phyloP scores from a whole-genome alignment of 495 filamentous ascomycete species.

The Chlorociboria aeruginascens region DNA sequence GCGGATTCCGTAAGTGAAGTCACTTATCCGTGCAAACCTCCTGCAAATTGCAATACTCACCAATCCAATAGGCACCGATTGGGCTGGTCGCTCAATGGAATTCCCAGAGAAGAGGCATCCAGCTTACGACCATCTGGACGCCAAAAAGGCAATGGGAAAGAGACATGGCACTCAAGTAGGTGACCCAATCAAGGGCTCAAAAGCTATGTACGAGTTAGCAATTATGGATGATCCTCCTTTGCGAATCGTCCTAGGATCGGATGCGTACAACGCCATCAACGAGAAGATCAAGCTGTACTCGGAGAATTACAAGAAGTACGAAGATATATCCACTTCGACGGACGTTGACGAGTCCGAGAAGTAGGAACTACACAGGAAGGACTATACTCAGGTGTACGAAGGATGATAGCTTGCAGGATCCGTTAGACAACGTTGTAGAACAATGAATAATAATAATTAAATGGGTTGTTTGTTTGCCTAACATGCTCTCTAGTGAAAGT shows the following conservation, averaged over 20 bases:
- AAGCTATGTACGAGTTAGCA: slow-evolving; percentile 35
- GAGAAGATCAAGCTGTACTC: slow-evolving; percentile 28
- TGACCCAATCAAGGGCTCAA: slow-evolving; percentile 31
- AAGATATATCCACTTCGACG: slow-evolving; percentile 31
- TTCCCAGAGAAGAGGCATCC: slow-evolving; percentile 25
- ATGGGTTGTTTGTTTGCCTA: no score
- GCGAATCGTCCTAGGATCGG: slow-evolving; percentile 29
- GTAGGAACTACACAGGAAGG: no score
- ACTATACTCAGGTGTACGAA: no score
- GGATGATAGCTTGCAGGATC: no score
- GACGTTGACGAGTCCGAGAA: slow-evolving; percentile 31
- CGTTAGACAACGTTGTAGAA: no score
- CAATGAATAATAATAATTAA: no score
- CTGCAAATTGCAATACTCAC: no score
- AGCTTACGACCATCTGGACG: slow-evolving; percentile 33
- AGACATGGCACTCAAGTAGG: slow-evolving; percentile 30
- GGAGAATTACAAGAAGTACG: slow-evolving; percentile 30
- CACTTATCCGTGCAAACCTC: no score
- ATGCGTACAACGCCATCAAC: slow-evolving; percentile 30
- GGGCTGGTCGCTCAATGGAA: slow-evolving; percentile 22
- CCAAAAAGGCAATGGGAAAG: slow-evolving; percentile 22
- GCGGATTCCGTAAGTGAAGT: slow-evolving; percentile 18
- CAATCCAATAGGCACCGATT: slow-evolving; percentile 16
- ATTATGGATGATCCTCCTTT: slow-evolving; percentile 33
- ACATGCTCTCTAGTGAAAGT: no score